Evolutionary conservation across 208 protist genomes (phyloP).

Genomic region (Leishmania turanica): DNA sequence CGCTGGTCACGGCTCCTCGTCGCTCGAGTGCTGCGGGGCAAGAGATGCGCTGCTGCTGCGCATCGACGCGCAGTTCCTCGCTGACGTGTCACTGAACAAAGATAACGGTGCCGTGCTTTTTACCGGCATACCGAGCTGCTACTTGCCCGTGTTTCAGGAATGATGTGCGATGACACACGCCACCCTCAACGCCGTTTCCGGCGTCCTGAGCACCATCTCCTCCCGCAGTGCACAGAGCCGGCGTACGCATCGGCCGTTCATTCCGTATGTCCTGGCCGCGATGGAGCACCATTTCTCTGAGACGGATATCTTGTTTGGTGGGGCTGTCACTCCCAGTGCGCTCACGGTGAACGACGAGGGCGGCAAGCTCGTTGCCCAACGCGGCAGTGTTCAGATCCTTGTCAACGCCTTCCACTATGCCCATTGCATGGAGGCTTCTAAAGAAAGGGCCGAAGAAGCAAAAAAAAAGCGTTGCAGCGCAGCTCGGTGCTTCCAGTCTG

Average conservation of each 20-base stretch:
- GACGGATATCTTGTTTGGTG: slow-evolving; percentile 71
- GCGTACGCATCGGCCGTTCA: slow-evolving; percentile 51
- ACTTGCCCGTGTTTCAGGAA: slow-evolving; percentile 63
- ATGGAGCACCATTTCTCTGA: slow-evolving; percentile 48
- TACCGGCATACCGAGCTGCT: slow-evolving; percentile 62
- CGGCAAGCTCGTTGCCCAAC: slow-evolving; percentile 57
- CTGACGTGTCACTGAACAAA: slow-evolving; percentile 65
- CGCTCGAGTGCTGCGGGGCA: slow-evolving; percentile 42
- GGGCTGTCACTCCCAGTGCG: slow-evolving; percentile 56
- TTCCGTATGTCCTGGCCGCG: slow-evolving; percentile 64
- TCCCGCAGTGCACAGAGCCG: slow-evolving; percentile 50
- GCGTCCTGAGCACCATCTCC: slow-evolving; percentile 72
- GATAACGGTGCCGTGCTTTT: slow-evolving; percentile 56
- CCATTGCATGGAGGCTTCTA: slow-evolving; percentile 15
- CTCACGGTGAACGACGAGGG: slow-evolving; percentile 72
- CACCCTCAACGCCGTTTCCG: slow-evolving; percentile 73
- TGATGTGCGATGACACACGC: slow-evolving; percentile 40
- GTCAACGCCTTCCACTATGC: slow-evolving; percentile 59
- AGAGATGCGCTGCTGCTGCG: slow-evolving; percentile 20
- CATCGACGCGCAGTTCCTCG: slow-evolving; percentile 45
- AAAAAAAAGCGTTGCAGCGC: slow-evolving; percentile 15
- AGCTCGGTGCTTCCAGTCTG: slow-evolving; percentile 21
- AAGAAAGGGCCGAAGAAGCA: slow-evolving; percentile 12
- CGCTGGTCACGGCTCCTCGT: slow-evolving; percentile 51
- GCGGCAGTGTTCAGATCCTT: slow-evolving; percentile 66